phyloP scores from a whole-genome alignment of 176 grass and related monocot species.

The Lolium perenne region DNA sequence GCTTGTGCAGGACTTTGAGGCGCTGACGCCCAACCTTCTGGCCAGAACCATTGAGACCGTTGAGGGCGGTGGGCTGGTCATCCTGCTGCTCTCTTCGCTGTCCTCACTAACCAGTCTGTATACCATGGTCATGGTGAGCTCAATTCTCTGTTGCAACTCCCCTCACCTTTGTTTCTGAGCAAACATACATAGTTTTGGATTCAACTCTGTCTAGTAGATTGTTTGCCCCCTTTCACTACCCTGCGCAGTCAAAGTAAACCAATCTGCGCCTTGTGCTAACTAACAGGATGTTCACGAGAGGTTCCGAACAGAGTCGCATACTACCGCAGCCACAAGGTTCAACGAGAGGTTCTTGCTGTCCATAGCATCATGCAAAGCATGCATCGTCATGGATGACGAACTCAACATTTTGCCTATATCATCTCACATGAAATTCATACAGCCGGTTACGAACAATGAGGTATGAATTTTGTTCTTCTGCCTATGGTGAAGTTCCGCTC shows the following conservation, averaged over 20 bases:
- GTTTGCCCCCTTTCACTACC: background rate
- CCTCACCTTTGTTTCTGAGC: background rate
- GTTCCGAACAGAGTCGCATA: constrained; percentile 95
- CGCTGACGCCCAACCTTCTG: constrained; percentile 83
- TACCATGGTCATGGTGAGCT: constrained; percentile 93
- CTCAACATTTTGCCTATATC: constrained; percentile 96
- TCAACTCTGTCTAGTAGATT: background rate
- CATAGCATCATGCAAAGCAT: constrained; percentile 87
- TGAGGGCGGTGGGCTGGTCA: constrained; percentile 87
- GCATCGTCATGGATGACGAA: constrained; percentile 97
- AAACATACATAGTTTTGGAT: background rate
- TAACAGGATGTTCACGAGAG: constrained; percentile 95
- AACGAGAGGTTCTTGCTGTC: constrained; percentile 95
- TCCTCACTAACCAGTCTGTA: constrained; percentile 91
- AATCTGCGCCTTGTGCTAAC: background rate
- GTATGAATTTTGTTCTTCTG: constrained; percentile 25
- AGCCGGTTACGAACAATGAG: constrained; percentile 66
- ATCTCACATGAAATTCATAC: constrained; percentile 78
- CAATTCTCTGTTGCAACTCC: background rate
- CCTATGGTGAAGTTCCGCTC: constrained; percentile 10
- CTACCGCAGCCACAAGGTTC: constrained; percentile 69
- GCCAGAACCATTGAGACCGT: constrained; percentile 93
- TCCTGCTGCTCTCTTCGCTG: constrained; percentile 81
- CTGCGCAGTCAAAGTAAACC: background rate
- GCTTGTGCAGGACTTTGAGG: constrained; percentile 78